Base-by-base conservation (phyloP, 2,329 filamentous ascomycete genomes). In the Myriosclerotinia curreyana region DNA sequence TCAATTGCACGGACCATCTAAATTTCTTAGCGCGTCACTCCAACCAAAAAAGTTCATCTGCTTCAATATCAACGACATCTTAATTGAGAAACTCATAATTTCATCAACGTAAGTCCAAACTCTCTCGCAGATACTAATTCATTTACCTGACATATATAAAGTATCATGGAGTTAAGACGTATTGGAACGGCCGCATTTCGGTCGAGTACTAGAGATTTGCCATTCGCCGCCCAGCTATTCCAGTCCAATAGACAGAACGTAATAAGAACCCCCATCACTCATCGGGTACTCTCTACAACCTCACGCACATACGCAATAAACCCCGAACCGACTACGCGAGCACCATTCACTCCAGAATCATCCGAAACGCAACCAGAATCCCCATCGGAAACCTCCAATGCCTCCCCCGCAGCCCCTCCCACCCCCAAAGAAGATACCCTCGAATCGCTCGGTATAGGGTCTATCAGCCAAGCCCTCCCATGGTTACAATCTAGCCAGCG, bases 141-240 rank as follows among this genome's bases (percentile, higher is more conserved):
- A 25, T 6, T 60, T 62, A 2, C 60, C 22, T 68, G 70, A 66
- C 69, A 22, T 2, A 34, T 49, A 34, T 22, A 36, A 38, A 70
- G 67, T 34, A 58, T 58, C 62, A 76, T 76, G 75, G 74, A 76
- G 66, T 56, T 76, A 65, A 71, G 74, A 73, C 69, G 71, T 20
- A 51, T 48, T 20, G 55, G 46, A 46, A 20, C 52, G 5, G 31
- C 52, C 34, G 38, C 28, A 5, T 31, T 58, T 34, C 52, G 61
- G 52, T 58, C 61, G 22, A 63, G 52, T 34, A 28, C 44, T 7
- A 28, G 52, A 46, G 42, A 58, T 42, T 34, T 46, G 8, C 44
- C 61, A 50, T 31, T 58, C 20, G 31, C 22, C 20, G 31, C 22
- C 31, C 40, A 58, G 25, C 20, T 58, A 40, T 50, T 49, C 12